These are phyloP conservation scores for Amylostereum chailletii DNA, from an alignment of 1,284 basidiomycete species.

Conservation along the genomic window DNA sequence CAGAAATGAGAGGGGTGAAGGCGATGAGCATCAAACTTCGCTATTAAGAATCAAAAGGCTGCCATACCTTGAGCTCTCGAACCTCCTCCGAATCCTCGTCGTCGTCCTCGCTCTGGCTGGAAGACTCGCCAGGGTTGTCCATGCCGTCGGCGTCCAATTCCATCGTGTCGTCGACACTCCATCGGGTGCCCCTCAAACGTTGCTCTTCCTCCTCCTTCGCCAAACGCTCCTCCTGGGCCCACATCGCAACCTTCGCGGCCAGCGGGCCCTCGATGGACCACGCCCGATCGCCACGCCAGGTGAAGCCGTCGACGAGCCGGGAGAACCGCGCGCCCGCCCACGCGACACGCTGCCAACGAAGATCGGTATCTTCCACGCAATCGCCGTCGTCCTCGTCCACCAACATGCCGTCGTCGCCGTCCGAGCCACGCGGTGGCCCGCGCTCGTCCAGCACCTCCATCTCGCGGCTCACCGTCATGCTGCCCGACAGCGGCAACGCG, in stretches of 20 bases:
- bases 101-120: slow-evolving; percentile 46
- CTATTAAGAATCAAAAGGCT: slow-evolving; percentile 1
- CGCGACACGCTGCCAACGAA: slow-evolving; percentile 68
- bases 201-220: slow-evolving; percentile 63
- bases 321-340: slow-evolving; percentile 68
- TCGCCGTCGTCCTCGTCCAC: slow-evolving; percentile 65
- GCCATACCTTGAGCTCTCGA: slow-evolving; percentile 63
- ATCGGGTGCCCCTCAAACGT: slow-evolving; percentile 47
- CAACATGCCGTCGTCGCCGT: slow-evolving; percentile 68
- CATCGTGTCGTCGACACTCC: slow-evolving; percentile 57
- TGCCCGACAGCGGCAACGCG: too few species aligned
- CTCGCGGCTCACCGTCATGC: slow-evolving; percentile 51
- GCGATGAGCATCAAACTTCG: slow-evolving; percentile 3
- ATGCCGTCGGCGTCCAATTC: slow-evolving; percentile 50
- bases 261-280: slow-evolving; percentile 68
- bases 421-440: slow-evolving; percentile 12
- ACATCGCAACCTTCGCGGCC: slow-evolving; percentile 58
- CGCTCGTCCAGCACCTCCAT: slow-evolving; percentile 69
- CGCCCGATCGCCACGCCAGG: slow-evolving; percentile 50
- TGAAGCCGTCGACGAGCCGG: slow-evolving; percentile 70
- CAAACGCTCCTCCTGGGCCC: slow-evolving; percentile 60
- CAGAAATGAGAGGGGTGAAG: slow-evolving; percentile 10
- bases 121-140: slow-evolving; percentile 24
- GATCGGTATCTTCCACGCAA: slow-evolving; percentile 20
- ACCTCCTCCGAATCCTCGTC: slow-evolving; percentile 68